phyloP scores from a whole-genome alignment of 257 asterid genomes.

The Fraxinus anomala region DNA sequence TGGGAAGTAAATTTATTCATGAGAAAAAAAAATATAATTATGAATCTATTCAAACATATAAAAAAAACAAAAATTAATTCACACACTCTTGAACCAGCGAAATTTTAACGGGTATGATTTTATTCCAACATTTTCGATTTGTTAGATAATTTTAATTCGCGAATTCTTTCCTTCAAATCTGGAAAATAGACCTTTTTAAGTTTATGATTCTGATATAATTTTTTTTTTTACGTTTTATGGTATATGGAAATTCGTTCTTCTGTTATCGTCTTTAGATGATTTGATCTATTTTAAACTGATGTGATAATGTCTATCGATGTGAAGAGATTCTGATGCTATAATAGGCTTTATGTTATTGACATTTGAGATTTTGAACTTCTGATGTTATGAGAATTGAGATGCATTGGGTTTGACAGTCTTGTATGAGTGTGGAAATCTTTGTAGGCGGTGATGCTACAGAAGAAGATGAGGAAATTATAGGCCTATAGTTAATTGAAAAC shows the following conservation, averaged over 20 bases:
- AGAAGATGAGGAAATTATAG: background rate
- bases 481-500: slow-evolving; percentile 18
- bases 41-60: too few species aligned
- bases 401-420: slow-evolving; percentile 7
- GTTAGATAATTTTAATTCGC: background rate
- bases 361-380: background rate
- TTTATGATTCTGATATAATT: background rate
- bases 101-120: background rate
- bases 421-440: background rate
- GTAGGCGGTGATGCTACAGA: background rate
- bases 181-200: background rate
- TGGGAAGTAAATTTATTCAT: too few species aligned
- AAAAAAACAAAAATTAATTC: background rate
- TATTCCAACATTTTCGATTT: background rate
- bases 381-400: background rate
- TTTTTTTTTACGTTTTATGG: background rate
- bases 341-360: slow-evolving; percentile 11
- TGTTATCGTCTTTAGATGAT: background rate
- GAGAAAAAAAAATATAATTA: too few species aligned
- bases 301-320: background rate
- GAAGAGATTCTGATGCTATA: background rate
- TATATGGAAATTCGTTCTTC: background rate
- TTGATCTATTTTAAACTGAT: background rate
- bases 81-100: background rate
- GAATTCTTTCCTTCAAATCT: background rate